Evolutionary conservation across 1,284 basidiomycete genomes (phyloP), one percentile per base, ranked within the genome.

Genomic region (Ganoderma lingzhi): DNA sequence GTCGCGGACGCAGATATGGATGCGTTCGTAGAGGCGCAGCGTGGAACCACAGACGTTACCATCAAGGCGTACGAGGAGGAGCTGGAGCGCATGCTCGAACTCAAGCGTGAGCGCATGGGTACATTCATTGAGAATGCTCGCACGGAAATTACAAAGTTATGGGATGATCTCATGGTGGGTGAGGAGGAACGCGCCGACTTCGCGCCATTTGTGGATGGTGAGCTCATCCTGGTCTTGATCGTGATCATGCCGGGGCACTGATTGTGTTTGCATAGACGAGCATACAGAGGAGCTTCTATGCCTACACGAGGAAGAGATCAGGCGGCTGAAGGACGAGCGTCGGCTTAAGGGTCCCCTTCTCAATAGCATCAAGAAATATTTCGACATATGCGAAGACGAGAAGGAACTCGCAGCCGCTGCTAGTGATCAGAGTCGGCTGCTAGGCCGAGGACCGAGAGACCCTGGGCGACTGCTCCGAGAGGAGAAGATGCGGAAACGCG

Each of bases 401-500:
- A 93, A 92, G 77, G 95, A 98, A 78, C 86, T 98, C 23, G 93
- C 92, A 58, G 90, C 90, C 6, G 88, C 93, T 2, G 94, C 95
- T 1, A 85, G 88, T 37, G 95, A 96, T 75, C 93, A 94, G 75
- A 89, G 86, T 32, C 87, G 94, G 48, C 82, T 96, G 12, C 85
- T 93, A 6, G 93, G 93, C 17, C 86, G 94, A 74, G 94, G 93
- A n/a, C 83, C 89, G 30, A 85, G 95, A 67, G 93, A 91, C 86
- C 94, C 87, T 67, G 94, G 88, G 64, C 85, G 88, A 71, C 81
- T 99, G 61, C 82, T 99, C 61, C 86, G 95, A 61, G 97, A 99
- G 81, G 97, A 99, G 83, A 98, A 98, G 87, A 96, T 98, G 92
- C 88, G 97, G 65, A 99, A 98, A 82, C 86, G 97, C 14, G 96